Percentiles rank a stretch among this genome's conserved stretches.
Conservation (phyloP, 352 stramenopile genomes). For the Pythium brachiatum region DNA sequence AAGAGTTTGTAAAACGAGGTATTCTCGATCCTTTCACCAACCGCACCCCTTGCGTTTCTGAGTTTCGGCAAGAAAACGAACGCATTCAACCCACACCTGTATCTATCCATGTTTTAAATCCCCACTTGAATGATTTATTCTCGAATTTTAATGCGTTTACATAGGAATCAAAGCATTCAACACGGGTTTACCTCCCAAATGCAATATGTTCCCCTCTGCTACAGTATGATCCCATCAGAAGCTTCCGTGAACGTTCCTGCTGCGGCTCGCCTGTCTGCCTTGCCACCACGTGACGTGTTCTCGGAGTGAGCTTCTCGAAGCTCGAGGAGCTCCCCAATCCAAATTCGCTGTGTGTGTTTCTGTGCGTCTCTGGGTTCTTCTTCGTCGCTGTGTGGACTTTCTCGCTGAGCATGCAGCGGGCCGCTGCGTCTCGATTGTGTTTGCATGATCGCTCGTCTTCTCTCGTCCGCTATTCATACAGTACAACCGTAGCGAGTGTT, state of each 20-base stretch:
- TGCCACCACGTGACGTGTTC: constrained; percentile 22
- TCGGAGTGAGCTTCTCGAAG: constrained; percentile 28
- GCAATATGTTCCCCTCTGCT: background rate
- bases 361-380: constrained; percentile 5
- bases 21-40: background rate
- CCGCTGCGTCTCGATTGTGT: background rate
- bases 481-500: background rate
- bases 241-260: constrained; percentile 23
- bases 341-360: background rate
- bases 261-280: constrained; percentile 11
- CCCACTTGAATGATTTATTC: background rate
- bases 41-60: constrained; percentile 21
- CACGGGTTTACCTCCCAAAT: background rate
- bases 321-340: background rate
- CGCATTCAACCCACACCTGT: constrained; percentile 10
- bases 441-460: constrained; percentile 11
- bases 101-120: background rate
- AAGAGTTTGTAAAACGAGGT: constrained; percentile 18
- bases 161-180: background rate
- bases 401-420: background rate
- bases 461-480: background rate
- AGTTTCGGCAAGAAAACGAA: constrained; percentile 16
- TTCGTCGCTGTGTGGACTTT: background rate
- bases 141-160: background rate
- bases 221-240: constrained; percentile 22